A percentile compares a stretch with the other conserved stretches of the same genome.
Evolutionary conservation across 441 rosid species (phyloP).

Genomic region (Gossypium armourianum): DNA sequence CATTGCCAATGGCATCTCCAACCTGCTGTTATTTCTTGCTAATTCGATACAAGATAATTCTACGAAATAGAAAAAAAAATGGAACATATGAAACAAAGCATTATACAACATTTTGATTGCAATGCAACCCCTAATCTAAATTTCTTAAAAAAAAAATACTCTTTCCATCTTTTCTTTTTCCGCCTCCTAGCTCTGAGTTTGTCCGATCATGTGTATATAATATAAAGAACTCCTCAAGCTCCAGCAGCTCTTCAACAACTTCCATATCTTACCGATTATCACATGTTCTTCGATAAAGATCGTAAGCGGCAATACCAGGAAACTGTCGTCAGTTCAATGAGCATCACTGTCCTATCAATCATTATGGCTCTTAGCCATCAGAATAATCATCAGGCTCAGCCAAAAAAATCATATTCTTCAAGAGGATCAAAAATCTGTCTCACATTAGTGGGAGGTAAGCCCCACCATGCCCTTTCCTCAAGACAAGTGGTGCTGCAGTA

Average conservation of each 20-base stretch:
- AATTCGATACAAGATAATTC: neutral
- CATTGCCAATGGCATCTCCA: constrained; percentile 7
- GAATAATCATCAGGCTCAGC: neutral
- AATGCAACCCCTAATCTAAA: constrained; percentile 17
- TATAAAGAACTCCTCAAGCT: neutral
- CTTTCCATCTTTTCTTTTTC: neutral
- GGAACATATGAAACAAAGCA: constrained; percentile 10
- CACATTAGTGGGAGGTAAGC: constrained; percentile 90
- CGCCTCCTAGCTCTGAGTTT: neutral
- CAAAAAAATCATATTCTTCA: constrained; percentile 1
- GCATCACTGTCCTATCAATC: neutral
- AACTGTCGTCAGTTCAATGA: neutral
- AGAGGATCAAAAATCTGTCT: constrained; percentile 12
- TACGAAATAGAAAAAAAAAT: neutral
- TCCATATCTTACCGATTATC: neutral
- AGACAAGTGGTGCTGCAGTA: constrained; percentile 58
- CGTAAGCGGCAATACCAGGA: neutral
- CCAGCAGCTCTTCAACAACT: neutral
- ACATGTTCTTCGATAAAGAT: neutral
- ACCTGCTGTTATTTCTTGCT: constrained; percentile 10
- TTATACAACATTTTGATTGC: constrained; percentile 17
- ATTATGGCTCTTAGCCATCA: neutral
- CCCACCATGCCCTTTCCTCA: constrained; percentile 89
- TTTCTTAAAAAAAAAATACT: neutral
- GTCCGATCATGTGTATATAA: neutral